Percentiles rank a stretch among this genome's conserved stretches.
phyloP scores from a whole-genome alignment of 352 stramenopile genomes.

The Pythium chondricola region DNA sequence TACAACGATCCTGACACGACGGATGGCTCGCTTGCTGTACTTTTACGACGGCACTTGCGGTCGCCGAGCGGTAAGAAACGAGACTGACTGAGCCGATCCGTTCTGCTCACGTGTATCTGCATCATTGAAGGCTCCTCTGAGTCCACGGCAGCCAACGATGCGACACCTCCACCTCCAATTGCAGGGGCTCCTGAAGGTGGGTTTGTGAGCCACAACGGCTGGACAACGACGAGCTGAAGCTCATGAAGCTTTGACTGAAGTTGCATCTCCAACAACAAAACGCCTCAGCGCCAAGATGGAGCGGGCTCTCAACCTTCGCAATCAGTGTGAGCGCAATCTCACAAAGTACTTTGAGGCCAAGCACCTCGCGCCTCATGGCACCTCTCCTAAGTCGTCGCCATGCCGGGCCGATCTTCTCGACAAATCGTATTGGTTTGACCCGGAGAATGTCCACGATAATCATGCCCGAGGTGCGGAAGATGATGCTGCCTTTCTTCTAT shows the following conservation, averaged over 20 bases:
- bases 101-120: no score
- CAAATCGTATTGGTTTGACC: constrained; percentile 25
- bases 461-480: constrained; percentile 24
- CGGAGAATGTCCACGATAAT: constrained; percentile 32
- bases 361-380: constrained; percentile 5
- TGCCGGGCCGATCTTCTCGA: constrained; percentile 12
- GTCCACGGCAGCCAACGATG: no score
- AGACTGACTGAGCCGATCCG: no score
- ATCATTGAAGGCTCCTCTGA: no score
- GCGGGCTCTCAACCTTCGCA: constrained; percentile 41
- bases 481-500: not conserved
- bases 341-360: constrained; percentile 39
- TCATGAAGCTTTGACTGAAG: not conserved
- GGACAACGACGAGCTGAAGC: no score
- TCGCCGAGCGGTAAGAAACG: not conserved
- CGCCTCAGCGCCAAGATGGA: constrained; percentile 40
- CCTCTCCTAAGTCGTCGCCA: not conserved
- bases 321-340: constrained; percentile 49
- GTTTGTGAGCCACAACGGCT: no score
- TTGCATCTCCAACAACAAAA: constrained; percentile 11
- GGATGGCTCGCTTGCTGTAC: constrained; percentile 6
- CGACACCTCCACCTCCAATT: no score
- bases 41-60: constrained; percentile 15
- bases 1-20: constrained; percentile 10
- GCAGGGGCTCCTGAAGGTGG: no score